Evolutionary conservation across 345 rosid genomes (phyloP).

Genomic region (Physaria fendleri): DNA sequence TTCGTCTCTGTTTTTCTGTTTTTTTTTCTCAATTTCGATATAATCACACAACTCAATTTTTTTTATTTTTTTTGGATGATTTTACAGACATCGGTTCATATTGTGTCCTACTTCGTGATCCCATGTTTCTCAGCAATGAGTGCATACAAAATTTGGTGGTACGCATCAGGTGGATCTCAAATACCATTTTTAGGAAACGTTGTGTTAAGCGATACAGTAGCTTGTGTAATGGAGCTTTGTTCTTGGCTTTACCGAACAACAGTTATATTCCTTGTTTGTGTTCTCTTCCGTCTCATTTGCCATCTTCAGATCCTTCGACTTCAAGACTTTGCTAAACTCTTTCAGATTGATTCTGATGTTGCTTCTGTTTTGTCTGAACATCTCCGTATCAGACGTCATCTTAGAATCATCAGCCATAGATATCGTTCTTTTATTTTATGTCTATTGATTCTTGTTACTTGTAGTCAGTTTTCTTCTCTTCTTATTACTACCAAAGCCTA

Average conservation of each 20-base stretch:
- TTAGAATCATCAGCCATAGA: constrained; percentile 88
- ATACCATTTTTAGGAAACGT: constrained; percentile 84
- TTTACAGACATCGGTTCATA: constrained; percentile 67
- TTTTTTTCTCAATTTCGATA: neutral
- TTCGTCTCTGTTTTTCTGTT: neutral
- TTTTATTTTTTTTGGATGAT: neutral
- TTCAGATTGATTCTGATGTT: constrained; percentile 72
- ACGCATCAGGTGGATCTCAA: constrained; percentile 89
- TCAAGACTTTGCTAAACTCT: constrained; percentile 74
- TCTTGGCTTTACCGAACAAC: constrained; percentile 95
- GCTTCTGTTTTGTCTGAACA: constrained; percentile 70
- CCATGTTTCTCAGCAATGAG: constrained; percentile 70
- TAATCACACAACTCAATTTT: neutral
- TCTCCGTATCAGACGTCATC: constrained; percentile 75
- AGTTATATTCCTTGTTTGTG: constrained; percentile 77
- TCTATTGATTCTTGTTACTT: constrained; percentile 62
- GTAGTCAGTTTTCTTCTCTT: constrained; percentile 80
- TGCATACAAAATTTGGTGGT: constrained; percentile 98
- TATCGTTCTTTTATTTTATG: constrained; percentile 58
- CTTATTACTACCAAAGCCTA: constrained; percentile 63
- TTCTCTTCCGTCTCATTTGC: constrained; percentile 80
- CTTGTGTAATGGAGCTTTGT: constrained; percentile 78
- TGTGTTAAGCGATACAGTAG: constrained; percentile 59
- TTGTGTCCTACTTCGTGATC: constrained; percentile 55
- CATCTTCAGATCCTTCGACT: constrained; percentile 87